Evolutionary conservation across 2,329 filamentous ascomycete species (phyloP).

Genomic region (Dactylonectria estremocensis): DNA sequence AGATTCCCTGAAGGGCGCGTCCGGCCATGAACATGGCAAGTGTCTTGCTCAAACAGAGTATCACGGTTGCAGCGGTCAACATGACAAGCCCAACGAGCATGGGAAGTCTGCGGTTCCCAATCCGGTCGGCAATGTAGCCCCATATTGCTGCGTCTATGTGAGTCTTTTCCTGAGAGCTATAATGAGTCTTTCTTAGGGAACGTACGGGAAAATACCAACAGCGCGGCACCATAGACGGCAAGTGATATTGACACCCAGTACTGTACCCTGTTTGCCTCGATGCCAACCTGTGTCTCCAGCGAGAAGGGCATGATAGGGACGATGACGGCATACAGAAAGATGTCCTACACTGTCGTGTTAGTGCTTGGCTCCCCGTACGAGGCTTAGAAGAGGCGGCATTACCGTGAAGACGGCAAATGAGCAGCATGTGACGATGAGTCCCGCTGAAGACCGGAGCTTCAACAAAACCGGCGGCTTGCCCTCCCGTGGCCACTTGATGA

Average conservation of each 20-base stretch:
- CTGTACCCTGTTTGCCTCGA: conserved; percentile 49
- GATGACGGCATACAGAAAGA: conserved; percentile 55
- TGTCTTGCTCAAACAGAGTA: conserved; percentile 51
- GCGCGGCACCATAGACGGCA: conserved; percentile 52
- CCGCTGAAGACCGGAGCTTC: conserved; percentile 51
- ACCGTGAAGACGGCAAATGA: conserved; percentile 56
- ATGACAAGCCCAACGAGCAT: conserved; percentile 54
- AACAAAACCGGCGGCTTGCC: conserved; percentile 49
- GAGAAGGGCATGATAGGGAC: conserved; percentile 54
- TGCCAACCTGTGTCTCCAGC: conserved; percentile 46
- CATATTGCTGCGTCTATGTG: conserved; percentile 49
- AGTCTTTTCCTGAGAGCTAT: not conserved
- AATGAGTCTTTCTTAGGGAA: not conserved
- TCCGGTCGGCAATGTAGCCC: conserved; percentile 55
- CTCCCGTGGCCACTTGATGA: conserved; percentile 27
- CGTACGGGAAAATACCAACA: conserved; percentile 52
- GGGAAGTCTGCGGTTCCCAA: conserved; percentile 50
- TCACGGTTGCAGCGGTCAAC: conserved; percentile 49
- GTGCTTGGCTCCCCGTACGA: not conserved
- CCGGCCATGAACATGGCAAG: conserved; percentile 53
- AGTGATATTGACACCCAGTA: conserved; percentile 56
- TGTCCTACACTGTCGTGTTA: conserved; percentile 48
- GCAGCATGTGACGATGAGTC: conserved; percentile 52
- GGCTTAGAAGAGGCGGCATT: conserved; percentile 13
- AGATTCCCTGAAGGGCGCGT: conserved; percentile 52